Conservation (phyloP, 495 filamentous ascomycete genomes). For the Parmelia sp. region DNA sequence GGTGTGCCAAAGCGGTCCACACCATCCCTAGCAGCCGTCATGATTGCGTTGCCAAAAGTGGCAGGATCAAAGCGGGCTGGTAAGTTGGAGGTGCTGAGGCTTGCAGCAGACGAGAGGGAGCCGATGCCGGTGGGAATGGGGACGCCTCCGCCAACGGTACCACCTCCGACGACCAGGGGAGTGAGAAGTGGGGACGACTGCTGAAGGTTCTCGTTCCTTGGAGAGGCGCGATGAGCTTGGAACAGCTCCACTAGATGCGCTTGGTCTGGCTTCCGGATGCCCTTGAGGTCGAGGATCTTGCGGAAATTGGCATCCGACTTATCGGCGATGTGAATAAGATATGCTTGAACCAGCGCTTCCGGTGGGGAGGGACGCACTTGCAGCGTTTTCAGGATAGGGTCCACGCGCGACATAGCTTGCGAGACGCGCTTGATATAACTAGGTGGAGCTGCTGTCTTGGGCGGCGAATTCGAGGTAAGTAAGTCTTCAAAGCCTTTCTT, state of each 20-base stretch:
- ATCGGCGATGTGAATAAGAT: constrained; percentile 90
- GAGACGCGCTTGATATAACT: constrained; percentile 85
- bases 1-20: constrained; percentile 78
- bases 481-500: constrained; percentile 74
- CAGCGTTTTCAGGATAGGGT: constrained; percentile 89
- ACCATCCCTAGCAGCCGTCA: constrained; percentile 85
- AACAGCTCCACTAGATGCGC: constrained; percentile 80
- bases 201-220: constrained; percentile 45
- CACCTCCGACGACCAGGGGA: constrained; percentile 45
- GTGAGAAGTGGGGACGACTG: constrained; percentile 56
- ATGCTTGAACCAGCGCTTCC: constrained; percentile 93
- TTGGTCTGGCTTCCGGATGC: constrained; percentile 74
- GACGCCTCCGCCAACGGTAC: constrained; percentile 21
- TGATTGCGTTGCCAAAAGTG: constrained; percentile 58
- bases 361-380: constrained; percentile 87
- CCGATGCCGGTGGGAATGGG: constrained; percentile 32
- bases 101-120: constrained; percentile 37
- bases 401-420: constrained; percentile 75
- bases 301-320: constrained; percentile 89
- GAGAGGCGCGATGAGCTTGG: constrained; percentile 61
- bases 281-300: constrained; percentile 91
- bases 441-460: constrained; percentile 45
- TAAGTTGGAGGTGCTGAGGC: constrained; percentile 39
- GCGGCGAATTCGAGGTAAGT: constrained; percentile 45
- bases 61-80: constrained; percentile 66